These are phyloP conservation scores for Phoenix roebelenii DNA, from an alignment of 176 grass and related monocot species.

Conservation along the genomic window DNA sequence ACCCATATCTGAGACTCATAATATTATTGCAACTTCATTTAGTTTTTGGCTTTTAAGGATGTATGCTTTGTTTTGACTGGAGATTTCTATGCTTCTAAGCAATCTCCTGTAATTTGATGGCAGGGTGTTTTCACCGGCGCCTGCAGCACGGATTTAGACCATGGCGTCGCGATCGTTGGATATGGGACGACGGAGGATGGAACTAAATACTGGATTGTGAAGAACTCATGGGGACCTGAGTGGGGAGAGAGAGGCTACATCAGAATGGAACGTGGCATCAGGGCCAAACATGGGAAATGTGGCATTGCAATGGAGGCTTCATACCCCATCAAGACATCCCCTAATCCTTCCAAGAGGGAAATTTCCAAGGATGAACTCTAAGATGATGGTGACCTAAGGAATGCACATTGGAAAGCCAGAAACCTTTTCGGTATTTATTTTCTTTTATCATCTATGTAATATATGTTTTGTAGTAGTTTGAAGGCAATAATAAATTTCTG, in stretches of 20 bases:
- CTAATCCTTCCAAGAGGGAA: slow-evolving; percentile 5
- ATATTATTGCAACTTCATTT: too few species aligned
- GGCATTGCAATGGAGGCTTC: slow-evolving; percentile 70
- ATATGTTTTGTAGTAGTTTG: too few species aligned
- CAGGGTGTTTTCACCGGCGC: slow-evolving; percentile 68
- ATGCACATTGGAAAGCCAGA: too few species aligned
- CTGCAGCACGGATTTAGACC: slow-evolving; percentile 51
- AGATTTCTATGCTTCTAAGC: too few species aligned
- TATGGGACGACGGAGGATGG: slow-evolving; percentile 32
- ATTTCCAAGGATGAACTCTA: slow-evolving; percentile 21
- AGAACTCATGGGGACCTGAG: slow-evolving; percentile 58
- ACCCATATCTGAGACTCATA: too few species aligned
- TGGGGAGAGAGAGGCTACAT: slow-evolving; percentile 69
- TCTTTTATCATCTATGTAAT: too few species aligned
- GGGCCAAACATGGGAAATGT: slow-evolving; percentile 24
- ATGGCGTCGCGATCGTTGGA: slow-evolving; percentile 45
- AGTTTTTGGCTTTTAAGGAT: too few species aligned
- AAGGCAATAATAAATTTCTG: too few species aligned
- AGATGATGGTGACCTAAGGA: background rate
- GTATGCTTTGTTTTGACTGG: too few species aligned
- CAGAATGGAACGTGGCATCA: slow-evolving; percentile 44
- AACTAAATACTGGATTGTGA: slow-evolving; percentile 59
- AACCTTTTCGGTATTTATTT: too few species aligned
- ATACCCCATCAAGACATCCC: slow-evolving; percentile 38
- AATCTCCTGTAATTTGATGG: background rate